phyloP scores from a whole-genome alignment of 495 filamentous ascomycete genomes.

The Cercophora samala region DNA sequence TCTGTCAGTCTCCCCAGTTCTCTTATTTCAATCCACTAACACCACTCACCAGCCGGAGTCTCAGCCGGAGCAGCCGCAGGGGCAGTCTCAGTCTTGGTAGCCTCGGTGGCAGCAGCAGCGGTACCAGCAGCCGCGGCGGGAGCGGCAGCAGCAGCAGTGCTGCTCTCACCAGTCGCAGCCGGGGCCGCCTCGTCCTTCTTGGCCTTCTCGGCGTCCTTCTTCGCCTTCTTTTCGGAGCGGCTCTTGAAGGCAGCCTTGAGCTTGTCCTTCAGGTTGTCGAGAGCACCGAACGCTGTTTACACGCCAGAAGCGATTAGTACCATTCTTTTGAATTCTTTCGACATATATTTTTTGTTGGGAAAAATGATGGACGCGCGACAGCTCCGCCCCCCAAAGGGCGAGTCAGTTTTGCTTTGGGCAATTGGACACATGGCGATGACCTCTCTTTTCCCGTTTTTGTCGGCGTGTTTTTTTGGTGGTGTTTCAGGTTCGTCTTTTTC shows the following conservation, averaged over 20 bases:
- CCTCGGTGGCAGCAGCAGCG: slow-evolving; percentile 20
- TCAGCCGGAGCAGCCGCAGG: slow-evolving; percentile 16
- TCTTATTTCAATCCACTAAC: background rate
- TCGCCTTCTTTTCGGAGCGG: slow-evolving; percentile 25
- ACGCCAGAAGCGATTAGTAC: background rate
- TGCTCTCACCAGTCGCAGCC: slow-evolving; percentile 8
- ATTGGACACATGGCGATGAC: too few species aligned
- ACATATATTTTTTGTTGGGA: too few species aligned
- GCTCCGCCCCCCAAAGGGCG: too few species aligned
- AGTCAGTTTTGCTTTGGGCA: too few species aligned
- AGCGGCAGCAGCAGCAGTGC: slow-evolving; percentile 14
- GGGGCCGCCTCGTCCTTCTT: slow-evolving; percentile 10
- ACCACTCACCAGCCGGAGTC: slow-evolving; percentile 8
- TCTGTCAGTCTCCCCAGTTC: background rate
- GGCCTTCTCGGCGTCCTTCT: slow-evolving; percentile 19
- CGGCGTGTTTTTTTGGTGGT: too few species aligned
- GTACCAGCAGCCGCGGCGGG: slow-evolving; percentile 12
- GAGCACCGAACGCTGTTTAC: slow-evolving; percentile 27
- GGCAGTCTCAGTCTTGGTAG: slow-evolving; percentile 23
- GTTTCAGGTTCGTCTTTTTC: background rate
- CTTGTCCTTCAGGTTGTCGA: slow-evolving; percentile 37
- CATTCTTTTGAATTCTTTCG: too few species aligned
- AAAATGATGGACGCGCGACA: background rate
- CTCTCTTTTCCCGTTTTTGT: too few species aligned
- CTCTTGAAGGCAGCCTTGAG: slow-evolving; percentile 39